Evolutionary conservation across 371 early-diverging fungal genomes (phyloP).

Genomic region (Catenaria anguillulae): DNA sequence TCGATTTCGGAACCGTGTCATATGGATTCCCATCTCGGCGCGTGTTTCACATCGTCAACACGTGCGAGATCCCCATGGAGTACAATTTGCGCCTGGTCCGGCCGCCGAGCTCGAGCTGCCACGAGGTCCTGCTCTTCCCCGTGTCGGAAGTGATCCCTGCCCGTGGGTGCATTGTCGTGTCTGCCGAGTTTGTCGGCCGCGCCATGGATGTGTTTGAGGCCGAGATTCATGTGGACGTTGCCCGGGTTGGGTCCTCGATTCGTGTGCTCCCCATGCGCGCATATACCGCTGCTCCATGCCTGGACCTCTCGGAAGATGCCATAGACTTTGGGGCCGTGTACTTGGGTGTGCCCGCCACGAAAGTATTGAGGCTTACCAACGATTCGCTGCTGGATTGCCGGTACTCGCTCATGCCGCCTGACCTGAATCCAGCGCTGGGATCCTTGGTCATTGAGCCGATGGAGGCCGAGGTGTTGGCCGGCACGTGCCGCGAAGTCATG

Average conservation of each 20-base stretch:
- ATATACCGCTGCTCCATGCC: slow-evolving; percentile 28
- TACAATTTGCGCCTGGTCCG: slow-evolving; percentile 18
- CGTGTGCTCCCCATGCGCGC: slow-evolving; percentile 19
- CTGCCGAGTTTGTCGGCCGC: slow-evolving; percentile 20
- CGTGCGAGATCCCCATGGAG: slow-evolving; percentile 28
- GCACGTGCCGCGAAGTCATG: slow-evolving; percentile 14
- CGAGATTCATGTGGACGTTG: slow-evolving; percentile 24
- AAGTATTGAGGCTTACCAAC: slow-evolving; percentile 21
- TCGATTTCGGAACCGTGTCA: slow-evolving; percentile 24
- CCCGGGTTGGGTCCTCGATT: slow-evolving; percentile 22
- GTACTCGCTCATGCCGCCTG: background rate
- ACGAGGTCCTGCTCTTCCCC: slow-evolving; percentile 5
- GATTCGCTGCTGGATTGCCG: slow-evolving; percentile 15
- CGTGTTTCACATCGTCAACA: slow-evolving; percentile 21
- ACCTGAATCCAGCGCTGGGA: background rate
- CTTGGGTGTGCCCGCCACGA: slow-evolving; percentile 17
- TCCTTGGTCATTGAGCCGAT: background rate
- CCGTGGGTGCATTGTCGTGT: slow-evolving; percentile 8
- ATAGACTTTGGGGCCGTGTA: slow-evolving; percentile 27
- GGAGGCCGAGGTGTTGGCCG: slow-evolving; percentile 24
- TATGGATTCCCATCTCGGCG: slow-evolving; percentile 22
- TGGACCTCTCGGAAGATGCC: slow-evolving; percentile 5
- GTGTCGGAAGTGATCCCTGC: background rate
- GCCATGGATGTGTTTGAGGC: slow-evolving; percentile 15
- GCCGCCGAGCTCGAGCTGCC: slow-evolving; percentile 9